Percentiles rank a stretch among this genome's conserved stretches.
Conservation (phyloP, 306 rosid species). For the Cyclanthera cordifolia region DNA sequence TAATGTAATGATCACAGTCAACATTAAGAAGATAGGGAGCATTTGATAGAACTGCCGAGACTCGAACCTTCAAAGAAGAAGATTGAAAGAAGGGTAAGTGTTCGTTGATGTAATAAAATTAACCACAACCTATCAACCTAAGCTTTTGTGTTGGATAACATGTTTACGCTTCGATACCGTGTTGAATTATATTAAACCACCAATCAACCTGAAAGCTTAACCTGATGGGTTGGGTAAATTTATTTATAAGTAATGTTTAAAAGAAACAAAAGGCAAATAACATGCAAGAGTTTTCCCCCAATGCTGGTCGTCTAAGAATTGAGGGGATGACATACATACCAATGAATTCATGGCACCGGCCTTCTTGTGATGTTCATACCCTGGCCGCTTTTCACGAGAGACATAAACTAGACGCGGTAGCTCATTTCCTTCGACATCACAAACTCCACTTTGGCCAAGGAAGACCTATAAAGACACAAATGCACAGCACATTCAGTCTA, state of each 20-base stretch:
- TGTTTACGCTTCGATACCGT: too few species aligned
- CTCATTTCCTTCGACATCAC: slow-evolving; percentile 77
- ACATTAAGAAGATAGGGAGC: slow-evolving; percentile 88
- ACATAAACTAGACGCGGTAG: slow-evolving; percentile 80
- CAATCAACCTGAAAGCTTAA: too few species aligned
- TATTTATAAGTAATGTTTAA: background rate
- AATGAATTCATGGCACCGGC: slow-evolving; percentile 97
- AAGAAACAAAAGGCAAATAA: background rate
- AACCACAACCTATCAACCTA: too few species aligned
- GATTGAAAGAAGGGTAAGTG: slow-evolving; percentile 4
- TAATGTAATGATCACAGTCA: slow-evolving; percentile 95
- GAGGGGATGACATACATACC: slow-evolving; percentile 26
- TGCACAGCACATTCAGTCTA: background rate
- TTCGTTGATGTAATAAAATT: too few species aligned
- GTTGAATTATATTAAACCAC: too few species aligned
- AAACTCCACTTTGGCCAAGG: slow-evolving; percentile 76
- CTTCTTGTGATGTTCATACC: slow-evolving; percentile 92
- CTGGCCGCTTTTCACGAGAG: slow-evolving; percentile 95
- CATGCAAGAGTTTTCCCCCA: background rate
- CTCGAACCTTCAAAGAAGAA: slow-evolving; percentile 51
- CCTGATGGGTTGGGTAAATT: too few species aligned
- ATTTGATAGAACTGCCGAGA: slow-evolving; percentile 70
- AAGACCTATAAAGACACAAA: slow-evolving; percentile 40
- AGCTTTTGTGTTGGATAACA: too few species aligned
- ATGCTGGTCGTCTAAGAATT: background rate